phyloP scores from a whole-genome alignment of 106 monocot species.

The Ottelia alismoides region DNA sequence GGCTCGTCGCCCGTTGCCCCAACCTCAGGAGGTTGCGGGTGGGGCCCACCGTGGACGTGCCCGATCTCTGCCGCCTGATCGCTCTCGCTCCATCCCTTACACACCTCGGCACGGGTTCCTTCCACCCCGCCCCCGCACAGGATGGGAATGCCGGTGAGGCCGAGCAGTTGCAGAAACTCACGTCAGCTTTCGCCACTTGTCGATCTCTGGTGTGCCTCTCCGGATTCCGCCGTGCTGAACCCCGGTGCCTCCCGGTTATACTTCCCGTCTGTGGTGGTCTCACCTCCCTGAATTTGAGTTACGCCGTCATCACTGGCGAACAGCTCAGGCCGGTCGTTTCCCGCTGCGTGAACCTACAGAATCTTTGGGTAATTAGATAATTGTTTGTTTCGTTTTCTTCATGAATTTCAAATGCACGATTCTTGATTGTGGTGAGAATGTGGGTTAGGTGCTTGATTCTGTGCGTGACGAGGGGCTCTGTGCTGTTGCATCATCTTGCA shows the following conservation, averaged over 20 bases:
- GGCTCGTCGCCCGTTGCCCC: no score
- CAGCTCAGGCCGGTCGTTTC: not conserved
- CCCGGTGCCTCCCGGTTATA: not conserved
- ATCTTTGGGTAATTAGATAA: constrained; percentile 4
- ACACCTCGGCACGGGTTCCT: no score
- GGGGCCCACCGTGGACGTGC: no score
- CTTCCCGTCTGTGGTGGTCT: constrained; percentile 2
- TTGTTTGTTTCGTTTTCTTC: not conserved
- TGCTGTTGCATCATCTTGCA: constrained; percentile 42
- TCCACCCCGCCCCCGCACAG: no score
- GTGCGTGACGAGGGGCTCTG: constrained; percentile 12
- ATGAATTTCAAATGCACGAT: not conserved
- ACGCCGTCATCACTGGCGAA: not conserved
- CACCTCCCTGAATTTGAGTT: constrained; percentile 5
- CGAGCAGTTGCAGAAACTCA: no score
- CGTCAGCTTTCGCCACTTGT: not conserved
- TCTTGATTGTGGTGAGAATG: no score
- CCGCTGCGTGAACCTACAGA: constrained; percentile 13
- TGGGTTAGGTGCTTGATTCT: constrained; percentile 34
- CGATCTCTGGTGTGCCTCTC: not conserved
- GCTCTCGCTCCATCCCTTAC: no score
- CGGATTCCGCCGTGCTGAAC: not conserved
- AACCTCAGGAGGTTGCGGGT: no score
- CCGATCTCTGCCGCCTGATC: no score
- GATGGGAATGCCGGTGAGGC: no score